Evolutionary conservation across 2,329 filamentous ascomycete genomes (phyloP).

Genomic region (Cladosporium sp.): DNA sequence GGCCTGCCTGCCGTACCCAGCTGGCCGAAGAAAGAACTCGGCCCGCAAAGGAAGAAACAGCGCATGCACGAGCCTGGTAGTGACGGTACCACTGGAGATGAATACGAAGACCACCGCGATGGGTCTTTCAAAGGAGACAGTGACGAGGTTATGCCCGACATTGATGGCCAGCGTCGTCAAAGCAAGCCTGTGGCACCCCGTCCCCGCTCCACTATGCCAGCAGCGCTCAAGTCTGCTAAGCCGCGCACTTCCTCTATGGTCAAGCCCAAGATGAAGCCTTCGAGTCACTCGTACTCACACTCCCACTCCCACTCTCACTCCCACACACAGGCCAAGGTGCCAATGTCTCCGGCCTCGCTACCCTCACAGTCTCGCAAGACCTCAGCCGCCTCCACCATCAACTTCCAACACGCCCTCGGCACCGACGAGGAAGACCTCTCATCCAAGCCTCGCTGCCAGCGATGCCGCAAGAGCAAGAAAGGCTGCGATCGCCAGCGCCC

Average conservation of each 20-base stretch:
- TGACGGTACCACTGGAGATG: slow-evolving; percentile 60
- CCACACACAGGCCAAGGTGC: slow-evolving; percentile 33
- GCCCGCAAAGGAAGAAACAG: slow-evolving; percentile 33
- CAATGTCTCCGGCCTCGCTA: slow-evolving; percentile 57
- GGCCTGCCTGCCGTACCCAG: slow-evolving; percentile 24
- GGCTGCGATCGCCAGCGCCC: slow-evolving; percentile 95
- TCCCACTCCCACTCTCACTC: slow-evolving; percentile 11
- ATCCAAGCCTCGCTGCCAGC: slow-evolving; percentile 93
- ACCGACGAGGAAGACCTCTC: slow-evolving; percentile 85
- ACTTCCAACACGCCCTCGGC: slow-evolving; percentile 55
- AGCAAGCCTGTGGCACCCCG: slow-evolving; percentile 41
- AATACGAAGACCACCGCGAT: slow-evolving; percentile 51
- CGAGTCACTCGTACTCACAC: slow-evolving; percentile 5
- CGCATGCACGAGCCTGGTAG: slow-evolving; percentile 46
- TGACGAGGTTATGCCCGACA: slow-evolving; percentile 36
- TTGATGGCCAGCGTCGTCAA: slow-evolving; percentile 30
- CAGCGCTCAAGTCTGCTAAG: slow-evolving; percentile 39
- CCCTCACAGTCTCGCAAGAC: slow-evolving; percentile 69
- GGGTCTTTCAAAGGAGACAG: slow-evolving; percentile 52
- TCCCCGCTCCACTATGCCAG: slow-evolving; percentile 29
- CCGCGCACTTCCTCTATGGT: slow-evolving; percentile 43
- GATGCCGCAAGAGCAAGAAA: slow-evolving; percentile 99
- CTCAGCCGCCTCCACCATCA: slow-evolving; percentile 59
- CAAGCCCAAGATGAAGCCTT: slow-evolving; percentile 49
- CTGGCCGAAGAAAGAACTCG: slow-evolving; percentile 24